Evolutionary conservation across 495 filamentous ascomycete species (phyloP).

Genomic region (Barbatosphaeria neglecta): DNA sequence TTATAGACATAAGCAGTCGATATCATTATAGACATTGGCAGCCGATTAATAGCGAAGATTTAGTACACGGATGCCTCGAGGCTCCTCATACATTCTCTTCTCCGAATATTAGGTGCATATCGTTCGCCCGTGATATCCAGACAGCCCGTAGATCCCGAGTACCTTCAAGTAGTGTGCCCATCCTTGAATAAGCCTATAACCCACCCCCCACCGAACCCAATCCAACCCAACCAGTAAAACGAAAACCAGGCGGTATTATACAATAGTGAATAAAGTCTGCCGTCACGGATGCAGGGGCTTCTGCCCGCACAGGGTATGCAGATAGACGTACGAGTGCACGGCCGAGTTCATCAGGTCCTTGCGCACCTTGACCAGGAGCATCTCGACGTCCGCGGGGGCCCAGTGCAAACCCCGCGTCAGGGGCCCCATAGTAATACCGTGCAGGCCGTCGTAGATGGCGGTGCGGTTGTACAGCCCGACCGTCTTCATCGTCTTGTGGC

Average conservation of each 20-base stretch:
- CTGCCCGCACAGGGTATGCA: not conserved
- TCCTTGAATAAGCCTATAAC: too few relatives aligned
- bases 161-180: too few relatives aligned
- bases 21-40: too few relatives aligned
- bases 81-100: too few relatives aligned
- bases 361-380: constrained; percentile 41
- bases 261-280: not conserved
- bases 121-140: too few relatives aligned
- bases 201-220: too few relatives aligned
- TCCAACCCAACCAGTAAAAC: not conserved
- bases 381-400: constrained; percentile 39
- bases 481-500: constrained; percentile 38
- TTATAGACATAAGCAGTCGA: too few relatives aligned
- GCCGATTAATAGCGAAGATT: too few relatives aligned
- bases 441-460: constrained; percentile 29
- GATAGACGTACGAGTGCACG: constrained; percentile 22
- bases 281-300: not conserved
- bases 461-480: constrained; percentile 33
- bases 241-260: too few relatives aligned
- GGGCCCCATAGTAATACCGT: constrained; percentile 27
- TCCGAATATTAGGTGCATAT: too few relatives aligned
- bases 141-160: too few relatives aligned
- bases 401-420: constrained; percentile 46
- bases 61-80: too few relatives aligned
- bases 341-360: constrained; percentile 41